Conservation (phyloP, 306 rosid genomes). For the Prunus salicina region DNA sequence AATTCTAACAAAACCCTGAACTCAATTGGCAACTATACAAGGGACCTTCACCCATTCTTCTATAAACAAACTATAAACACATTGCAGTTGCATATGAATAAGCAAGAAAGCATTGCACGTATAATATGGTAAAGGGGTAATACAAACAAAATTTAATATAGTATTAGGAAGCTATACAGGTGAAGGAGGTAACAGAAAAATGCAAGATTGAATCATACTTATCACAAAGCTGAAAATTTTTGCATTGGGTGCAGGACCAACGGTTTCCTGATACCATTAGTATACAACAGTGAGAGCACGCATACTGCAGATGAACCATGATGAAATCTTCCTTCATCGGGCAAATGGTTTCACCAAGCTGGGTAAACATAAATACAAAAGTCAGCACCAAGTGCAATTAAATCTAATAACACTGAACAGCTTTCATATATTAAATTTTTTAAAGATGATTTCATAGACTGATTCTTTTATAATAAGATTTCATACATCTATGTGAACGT, state of each 20-base stretch:
- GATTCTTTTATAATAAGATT: neutral
- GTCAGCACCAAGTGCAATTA: constrained; percentile 12
- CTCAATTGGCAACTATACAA: neutral
- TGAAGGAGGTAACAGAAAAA: neutral
- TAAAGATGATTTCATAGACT: neutral
- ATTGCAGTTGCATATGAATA: neutral
- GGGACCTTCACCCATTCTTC: neutral
- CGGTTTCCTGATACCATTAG: constrained; percentile 86
- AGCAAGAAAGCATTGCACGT: neutral
- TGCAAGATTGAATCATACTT: constrained; percentile 49
- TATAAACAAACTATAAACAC: neutral
- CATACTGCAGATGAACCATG: constrained; percentile 95
- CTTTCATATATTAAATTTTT: neutral
- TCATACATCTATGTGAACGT: neutral
- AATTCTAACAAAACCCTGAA: neutral
- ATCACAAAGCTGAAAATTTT: constrained; percentile 87
- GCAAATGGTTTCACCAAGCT: constrained; percentile 96
- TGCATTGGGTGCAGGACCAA: constrained; percentile 93
- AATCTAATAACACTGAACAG: neutral
- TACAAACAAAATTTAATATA: neutral
- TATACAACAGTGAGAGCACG: constrained; percentile 74
- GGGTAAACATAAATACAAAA: constrained; percentile 29
- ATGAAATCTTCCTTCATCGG: constrained; percentile 99
- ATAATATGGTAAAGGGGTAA: neutral
- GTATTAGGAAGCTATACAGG: neutral